These are phyloP conservation scores for Aureobasidium melanogenum DNA, from an alignment of 2,329 filamentous ascomycete species.

Conservation along the genomic window DNA sequence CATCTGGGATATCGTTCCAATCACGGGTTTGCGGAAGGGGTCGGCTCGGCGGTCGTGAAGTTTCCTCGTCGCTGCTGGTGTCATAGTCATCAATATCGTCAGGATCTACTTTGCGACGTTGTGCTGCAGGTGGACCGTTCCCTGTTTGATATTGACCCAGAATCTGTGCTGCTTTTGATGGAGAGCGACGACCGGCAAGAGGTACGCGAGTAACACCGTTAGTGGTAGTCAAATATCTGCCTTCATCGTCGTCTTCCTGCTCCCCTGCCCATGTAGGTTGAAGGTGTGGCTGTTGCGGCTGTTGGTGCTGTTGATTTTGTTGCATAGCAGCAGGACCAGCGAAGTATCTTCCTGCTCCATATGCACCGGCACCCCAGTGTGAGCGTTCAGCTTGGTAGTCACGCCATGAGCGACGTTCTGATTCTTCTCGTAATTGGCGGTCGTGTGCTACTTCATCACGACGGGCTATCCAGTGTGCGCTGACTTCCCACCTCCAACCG, in stretches of 20 bases:
- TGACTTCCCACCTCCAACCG: conserved; percentile 91
- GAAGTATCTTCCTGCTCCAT: conserved; percentile 7
- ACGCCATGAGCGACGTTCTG: conserved; percentile 9
- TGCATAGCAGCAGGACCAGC: background rate
- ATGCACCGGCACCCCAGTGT: background rate
- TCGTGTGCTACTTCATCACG: conserved; percentile 47
- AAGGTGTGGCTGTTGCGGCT: background rate
- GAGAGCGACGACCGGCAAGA: conserved; percentile 27
- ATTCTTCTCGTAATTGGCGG: conserved; percentile 28
- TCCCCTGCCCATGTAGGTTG: background rate
- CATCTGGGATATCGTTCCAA: conserved; percentile 43
- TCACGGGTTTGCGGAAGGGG: conserved; percentile 24
- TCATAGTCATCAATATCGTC: conserved; percentile 17
- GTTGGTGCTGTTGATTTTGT: background rate
- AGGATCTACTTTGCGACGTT: conserved; percentile 19
- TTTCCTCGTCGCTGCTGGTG: conserved; percentile 29
- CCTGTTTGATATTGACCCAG: conserved; percentile 25
- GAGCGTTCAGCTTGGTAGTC: conserved; percentile 7
- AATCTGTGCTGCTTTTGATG: conserved; percentile 33
- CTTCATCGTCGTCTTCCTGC: conserved; percentile 19
- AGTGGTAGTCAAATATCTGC: conserved; percentile 27
- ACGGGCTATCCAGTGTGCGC: conserved; percentile 65
- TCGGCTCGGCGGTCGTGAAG: conserved; percentile 17
- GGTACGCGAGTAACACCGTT: conserved; percentile 26
- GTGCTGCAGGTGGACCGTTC: conserved; percentile 17